phyloP scores from a whole-genome alignment of 2,329 filamentous ascomycete species.

The Epichloe gansuensis region DNA sequence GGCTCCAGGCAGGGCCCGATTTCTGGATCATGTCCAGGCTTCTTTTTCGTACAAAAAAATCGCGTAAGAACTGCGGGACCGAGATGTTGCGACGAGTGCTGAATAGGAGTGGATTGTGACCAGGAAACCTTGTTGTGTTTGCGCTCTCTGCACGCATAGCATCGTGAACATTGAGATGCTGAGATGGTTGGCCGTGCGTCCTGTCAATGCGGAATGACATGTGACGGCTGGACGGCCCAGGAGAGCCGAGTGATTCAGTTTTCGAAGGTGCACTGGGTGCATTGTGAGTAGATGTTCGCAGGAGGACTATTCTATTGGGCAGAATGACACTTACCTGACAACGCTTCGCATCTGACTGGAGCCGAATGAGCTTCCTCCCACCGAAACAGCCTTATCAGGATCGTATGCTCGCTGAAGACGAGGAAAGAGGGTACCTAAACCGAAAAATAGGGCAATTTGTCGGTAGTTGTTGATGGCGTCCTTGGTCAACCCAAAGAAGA shows the following conservation, averaged over 20 bases:
- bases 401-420: slow-evolving; percentile 27
- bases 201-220: slow-evolving; percentile 8
- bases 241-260: slow-evolving; percentile 8
- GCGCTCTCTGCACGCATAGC: background rate
- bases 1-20: background rate
- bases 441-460: slow-evolving; percentile 23
- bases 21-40: background rate
- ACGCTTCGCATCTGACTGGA: slow-evolving; percentile 12
- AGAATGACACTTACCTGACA: slow-evolving; percentile 10
- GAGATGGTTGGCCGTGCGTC: slow-evolving; percentile 9
- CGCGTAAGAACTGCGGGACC: slow-evolving; percentile 12
- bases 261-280: slow-evolving; percentile 1
- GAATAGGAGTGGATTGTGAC: slow-evolving; percentile 23
- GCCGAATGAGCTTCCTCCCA: slow-evolving; percentile 11
- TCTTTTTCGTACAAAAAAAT: slow-evolving; percentile 8
- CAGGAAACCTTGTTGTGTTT: background rate
- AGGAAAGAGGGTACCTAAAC: slow-evolving; percentile 33
- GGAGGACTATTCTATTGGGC: background rate
- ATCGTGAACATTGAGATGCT: slow-evolving; percentile 1
- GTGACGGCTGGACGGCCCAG: slow-evolving; percentile 9
- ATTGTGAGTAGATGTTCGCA: slow-evolving; percentile 4
- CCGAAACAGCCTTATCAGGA: slow-evolving; percentile 17
- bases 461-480: slow-evolving; percentile 41
- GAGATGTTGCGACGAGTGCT: slow-evolving; percentile 19
- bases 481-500: slow-evolving; percentile 44